phyloP scores from a whole-genome alignment of 2,329 filamentous ascomycete genomes.

The Blumeria graminis region DNA sequence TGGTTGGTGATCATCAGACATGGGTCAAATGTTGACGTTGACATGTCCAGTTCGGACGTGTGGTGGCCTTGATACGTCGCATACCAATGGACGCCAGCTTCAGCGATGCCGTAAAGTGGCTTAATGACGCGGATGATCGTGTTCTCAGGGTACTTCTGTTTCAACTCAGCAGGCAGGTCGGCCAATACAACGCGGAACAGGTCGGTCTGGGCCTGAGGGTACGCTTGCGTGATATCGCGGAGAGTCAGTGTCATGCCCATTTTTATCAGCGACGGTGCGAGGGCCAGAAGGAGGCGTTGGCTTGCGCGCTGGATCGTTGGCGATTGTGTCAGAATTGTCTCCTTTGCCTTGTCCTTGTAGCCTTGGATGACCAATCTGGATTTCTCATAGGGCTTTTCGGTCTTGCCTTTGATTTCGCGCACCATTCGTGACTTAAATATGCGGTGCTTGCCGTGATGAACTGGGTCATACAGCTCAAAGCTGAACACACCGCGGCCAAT shows the following conservation, averaged over 20 bases:
- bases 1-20: not conserved
- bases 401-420: not conserved
- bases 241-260: not conserved
- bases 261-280: not conserved
- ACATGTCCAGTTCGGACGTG: not conserved
- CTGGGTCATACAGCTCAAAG: not conserved
- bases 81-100: not conserved
- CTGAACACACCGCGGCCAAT: not conserved
- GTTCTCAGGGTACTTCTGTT: not conserved
- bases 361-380: constrained; percentile 2
- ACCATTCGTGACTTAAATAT: not conserved
- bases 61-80: constrained; percentile 1
- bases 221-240: constrained; percentile 1
- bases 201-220: not conserved
- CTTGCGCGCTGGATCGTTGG: constrained; percentile 3
- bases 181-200: not conserved
- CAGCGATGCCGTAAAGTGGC: not conserved
- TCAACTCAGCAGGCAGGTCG: not conserved
- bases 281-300: constrained; percentile 2
- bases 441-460: not conserved
- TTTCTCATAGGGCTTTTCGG: not conserved
- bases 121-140: not conserved
- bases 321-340: constrained; percentile 4
- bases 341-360: constrained; percentile 4
- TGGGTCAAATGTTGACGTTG: constrained; percentile 1